Evolutionary conservation across 2,329 filamentous ascomycete genomes (phyloP).

Genomic region (Exophiala calicioides): DNA sequence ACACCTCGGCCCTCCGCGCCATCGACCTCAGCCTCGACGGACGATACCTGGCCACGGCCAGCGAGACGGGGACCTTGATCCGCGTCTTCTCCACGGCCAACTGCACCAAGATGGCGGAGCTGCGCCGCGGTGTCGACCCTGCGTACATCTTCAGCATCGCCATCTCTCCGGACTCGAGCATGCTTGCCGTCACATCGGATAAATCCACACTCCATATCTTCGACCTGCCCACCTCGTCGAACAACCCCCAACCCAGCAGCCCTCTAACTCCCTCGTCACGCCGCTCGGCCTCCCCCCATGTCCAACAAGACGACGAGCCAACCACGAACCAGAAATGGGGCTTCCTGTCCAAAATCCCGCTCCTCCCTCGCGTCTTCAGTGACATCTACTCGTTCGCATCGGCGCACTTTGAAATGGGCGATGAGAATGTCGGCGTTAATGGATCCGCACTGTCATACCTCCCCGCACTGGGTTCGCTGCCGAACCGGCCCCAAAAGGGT

Average conservation of each 20-base stretch:
- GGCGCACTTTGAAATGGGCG: constrained; percentile 77
- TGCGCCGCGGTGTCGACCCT: constrained; percentile 84
- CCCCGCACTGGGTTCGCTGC: constrained; percentile 55
- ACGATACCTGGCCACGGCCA: constrained; percentile 81
- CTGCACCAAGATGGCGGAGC: constrained; percentile 77
- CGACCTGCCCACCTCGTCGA: constrained; percentile 64
- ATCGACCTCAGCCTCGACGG: constrained; percentile 79
- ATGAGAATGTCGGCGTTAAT: constrained; percentile 57
- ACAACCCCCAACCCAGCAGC: constrained; percentile 38
- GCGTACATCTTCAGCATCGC: constrained; percentile 84
- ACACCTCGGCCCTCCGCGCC: constrained; percentile 75
- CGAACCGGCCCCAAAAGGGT: constrained; percentile 71
- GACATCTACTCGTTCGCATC: constrained; percentile 86
- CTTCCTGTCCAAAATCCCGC: constrained; percentile 76
- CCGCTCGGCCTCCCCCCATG: constrained; percentile 29
- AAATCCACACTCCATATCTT: constrained; percentile 96
- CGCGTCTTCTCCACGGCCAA: constrained; percentile 80
- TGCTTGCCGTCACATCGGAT: constrained; percentile 91
- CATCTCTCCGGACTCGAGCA: constrained; percentile 77
- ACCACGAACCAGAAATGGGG: constrained; percentile 74
- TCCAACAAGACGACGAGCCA: constrained; percentile 42
- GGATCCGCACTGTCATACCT: constrained; percentile 41
- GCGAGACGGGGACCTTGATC: constrained; percentile 85
- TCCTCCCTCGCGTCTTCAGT: constrained; percentile 83
- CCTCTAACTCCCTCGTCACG: constrained; percentile 37